A percentile compares a stretch with the other conserved stretches of the same genome.
Evolutionary conservation across 208 protist genomes (phyloP).

Genomic region (Wallacemonas sp.): DNA sequence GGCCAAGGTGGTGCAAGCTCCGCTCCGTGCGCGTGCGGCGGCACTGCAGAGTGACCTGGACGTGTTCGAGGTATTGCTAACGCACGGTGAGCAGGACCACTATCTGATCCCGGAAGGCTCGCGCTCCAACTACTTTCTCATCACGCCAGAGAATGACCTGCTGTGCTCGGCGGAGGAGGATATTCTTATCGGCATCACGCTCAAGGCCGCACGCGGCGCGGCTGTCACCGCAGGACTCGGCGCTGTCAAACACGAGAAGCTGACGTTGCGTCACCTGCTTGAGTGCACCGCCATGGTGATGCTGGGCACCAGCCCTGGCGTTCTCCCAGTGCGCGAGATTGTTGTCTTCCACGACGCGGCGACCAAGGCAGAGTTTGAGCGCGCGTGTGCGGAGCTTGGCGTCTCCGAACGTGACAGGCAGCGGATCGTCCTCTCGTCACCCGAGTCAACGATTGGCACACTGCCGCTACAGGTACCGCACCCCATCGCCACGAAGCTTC

Average conservation of each 20-base stretch:
- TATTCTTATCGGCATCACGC: constrained; percentile 79
- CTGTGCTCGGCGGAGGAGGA: constrained; percentile 66
- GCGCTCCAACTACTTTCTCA: constrained; percentile 80
- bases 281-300: constrained; percentile 53
- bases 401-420: not conserved
- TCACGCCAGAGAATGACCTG: constrained; percentile 37
- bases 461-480: constrained; percentile 5
- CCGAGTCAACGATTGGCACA: not conserved
- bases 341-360: constrained; percentile 55
- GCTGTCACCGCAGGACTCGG: constrained; percentile 29
- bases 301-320: constrained; percentile 73
- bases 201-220: constrained; percentile 42
- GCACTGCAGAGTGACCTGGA: constrained; percentile 25
- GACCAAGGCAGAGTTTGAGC: constrained; percentile 34
- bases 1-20: constrained; percentile 66
- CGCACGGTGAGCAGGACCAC: constrained; percentile 38
- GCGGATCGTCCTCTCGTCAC: not conserved
- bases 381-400: constrained; percentile 19
- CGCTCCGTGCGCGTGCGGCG: constrained; percentile 54
- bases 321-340: constrained; percentile 67
- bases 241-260: constrained; percentile 40
- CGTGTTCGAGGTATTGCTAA: constrained; percentile 71
- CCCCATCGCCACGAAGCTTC: not conserved
- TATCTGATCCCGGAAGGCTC: constrained; percentile 83
- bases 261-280: constrained; percentile 61